Percentiles rank a stretch among this genome's conserved stretches.
These are phyloP conservation scores for Fusarium longipes DNA, from an alignment of 2,329 filamentous ascomycete species.

Conservation along the genomic window DNA sequence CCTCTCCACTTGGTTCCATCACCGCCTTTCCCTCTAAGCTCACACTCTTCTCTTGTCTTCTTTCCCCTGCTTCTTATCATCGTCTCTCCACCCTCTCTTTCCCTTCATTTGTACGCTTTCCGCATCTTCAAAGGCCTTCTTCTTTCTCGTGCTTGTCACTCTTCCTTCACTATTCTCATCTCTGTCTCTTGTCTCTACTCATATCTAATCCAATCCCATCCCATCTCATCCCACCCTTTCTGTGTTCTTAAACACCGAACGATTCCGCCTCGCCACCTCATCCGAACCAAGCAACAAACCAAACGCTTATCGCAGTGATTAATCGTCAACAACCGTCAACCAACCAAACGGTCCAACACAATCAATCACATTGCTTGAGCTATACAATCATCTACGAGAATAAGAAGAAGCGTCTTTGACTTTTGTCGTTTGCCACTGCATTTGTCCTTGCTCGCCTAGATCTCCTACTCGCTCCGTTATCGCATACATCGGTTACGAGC, in stretches of 20 bases:
- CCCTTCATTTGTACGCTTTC: conserved; percentile 49
- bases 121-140: conserved; percentile 51
- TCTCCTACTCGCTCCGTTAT: conserved; percentile 22
- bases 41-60: conserved; percentile 51
- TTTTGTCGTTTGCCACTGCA: conserved; percentile 35
- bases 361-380: conserved; percentile 38
- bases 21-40: conserved; percentile 51
- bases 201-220: conserved; percentile 26
- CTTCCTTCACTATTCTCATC: conserved; percentile 38
- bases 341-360: conserved; percentile 7
- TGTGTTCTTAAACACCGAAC: conserved; percentile 36
- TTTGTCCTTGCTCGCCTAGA: conserved; percentile 37
- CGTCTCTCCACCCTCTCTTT: conserved; percentile 49
- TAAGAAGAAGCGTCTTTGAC: conserved; percentile 50
- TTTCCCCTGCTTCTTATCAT: conserved; percentile 50
- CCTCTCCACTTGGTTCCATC: conserved; percentile 51
- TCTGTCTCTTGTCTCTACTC: conserved; percentile 37
- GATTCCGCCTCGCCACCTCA: conserved; percentile 44
- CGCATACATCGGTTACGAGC: conserved; percentile 19
- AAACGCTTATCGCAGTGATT: conserved; percentile 42
- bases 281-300: conserved; percentile 37
- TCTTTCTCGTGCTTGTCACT: conserved; percentile 52
- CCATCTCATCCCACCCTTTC: conserved; percentile 21
- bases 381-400: conserved; percentile 44
- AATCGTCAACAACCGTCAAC: conserved; percentile 27